Base-by-base conservation (phyloP, 1,284 basidiomycete species). In the Tremellales sp. region DNA sequence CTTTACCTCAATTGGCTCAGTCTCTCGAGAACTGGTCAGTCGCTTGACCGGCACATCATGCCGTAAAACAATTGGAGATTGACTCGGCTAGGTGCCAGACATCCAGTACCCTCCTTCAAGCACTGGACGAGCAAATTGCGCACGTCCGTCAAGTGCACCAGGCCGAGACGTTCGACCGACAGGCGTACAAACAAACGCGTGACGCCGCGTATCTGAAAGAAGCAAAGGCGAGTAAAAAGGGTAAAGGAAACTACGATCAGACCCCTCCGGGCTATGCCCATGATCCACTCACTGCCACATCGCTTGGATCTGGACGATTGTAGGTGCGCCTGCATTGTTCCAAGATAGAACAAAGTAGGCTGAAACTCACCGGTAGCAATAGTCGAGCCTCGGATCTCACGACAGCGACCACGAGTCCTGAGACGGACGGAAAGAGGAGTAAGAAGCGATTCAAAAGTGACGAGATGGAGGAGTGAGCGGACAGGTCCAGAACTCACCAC, bases 1-100 rank as follows among this genome's bases (percentile, higher is more conserved):
- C 82, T 57, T 65, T 90, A 13, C 80, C 82, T 43, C 70, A 72
- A 10, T 65, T 91, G 1, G 75, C 87, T 35, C 70, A 72, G 2
- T 81, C 84, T 0, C 75, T 92, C 36, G 76, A 82, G 57, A 80
- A 82, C 52, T 92, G 89, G 89, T 88, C 43, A 57, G 83, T 59
- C 36, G 12, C 26, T 26, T 27, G 27, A n/a, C 19, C 29, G 45
- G 31, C 7, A 45, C 4, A 12, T 33, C 21, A 5, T n/a, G n/a
- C n/a, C n/a, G n/a, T n/a, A n/a, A n/a, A n/a, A n/a, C n/a, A n/a
- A n/a, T n/a, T n/a, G n/a, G n/a, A n/a, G n/a, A n/a, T n/a, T n/a
- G n/a, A n/a, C n/a, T n/a, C n/a, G n/a, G 33, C 13, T 22, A 89
- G 87, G 87, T 83, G 85, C 24, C 75, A 78, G 6, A 89, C 85